Base-by-base conservation (phyloP, 257 asterid genomes). In the Gentiana straminea region DNA sequence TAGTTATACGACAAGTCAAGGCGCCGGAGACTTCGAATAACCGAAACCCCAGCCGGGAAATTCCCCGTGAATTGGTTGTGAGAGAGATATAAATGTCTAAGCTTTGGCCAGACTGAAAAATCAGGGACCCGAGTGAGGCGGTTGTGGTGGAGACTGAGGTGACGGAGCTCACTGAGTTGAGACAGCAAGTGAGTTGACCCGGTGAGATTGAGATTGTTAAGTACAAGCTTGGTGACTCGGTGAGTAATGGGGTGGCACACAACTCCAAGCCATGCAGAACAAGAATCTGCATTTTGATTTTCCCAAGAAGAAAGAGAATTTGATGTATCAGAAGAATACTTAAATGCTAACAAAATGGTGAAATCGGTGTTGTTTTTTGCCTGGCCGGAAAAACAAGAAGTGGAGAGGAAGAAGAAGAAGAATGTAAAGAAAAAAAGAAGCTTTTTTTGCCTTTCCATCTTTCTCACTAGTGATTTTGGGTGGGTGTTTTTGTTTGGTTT, bases 221-320 rank as follows among this genome's bases (percentile, higher is more conserved):
- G 72, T 11, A 65, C 72, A 8, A 73, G 65, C 57, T 65, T 73
- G 4, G 62, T 55, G n/a, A 68, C 75, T 35, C 75, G 33, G 33
- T 12, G 58, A n/a, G 69, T 69, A 2, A 4, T 11, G 34, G 70
- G 64, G 15, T 65, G 58, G 54, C 79, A 73, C 3, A 54, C 55
- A 38, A 73, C 64, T 1, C 79, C 79, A 9, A 45, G 12, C 79
- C 79, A 73, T 58, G 72, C 55, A 54, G 72, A 41, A 34, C 79
- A 73, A 8, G 71, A 68, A 24, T 24, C 24, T 24, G 24, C 24
- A 13, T 10, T 54, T 36, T 58, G 52, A 57, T 39, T 41, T 15
- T 60, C 60, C 79, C 79, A 73, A 10, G 79, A 73, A 61, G n/a
- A 0, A 2, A 73, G 79, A 4, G 58, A 62, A 35, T 73, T 73